Evolutionary conservation across 1,284 basidiomycete genomes (phyloP), one percentile per base, ranked within the genome.

Genomic region (Cutaneotrichosporon daszewskae): DNA sequence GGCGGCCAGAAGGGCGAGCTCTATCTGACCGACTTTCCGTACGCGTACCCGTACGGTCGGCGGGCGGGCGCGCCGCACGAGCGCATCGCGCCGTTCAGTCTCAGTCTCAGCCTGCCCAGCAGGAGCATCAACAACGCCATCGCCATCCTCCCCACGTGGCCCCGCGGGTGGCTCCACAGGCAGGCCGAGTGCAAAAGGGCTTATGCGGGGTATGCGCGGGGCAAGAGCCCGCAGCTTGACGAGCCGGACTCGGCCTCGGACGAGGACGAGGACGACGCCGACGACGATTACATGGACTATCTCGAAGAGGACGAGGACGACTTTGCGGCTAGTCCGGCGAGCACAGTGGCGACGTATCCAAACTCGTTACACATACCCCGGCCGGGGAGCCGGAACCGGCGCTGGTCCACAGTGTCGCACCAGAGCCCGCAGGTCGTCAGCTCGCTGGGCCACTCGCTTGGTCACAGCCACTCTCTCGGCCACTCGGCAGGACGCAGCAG

Each of bases 1-100:
- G 69, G 69, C 9, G 69, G 69, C 2, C 68, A 70, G 44, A 62
- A 68, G 44, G 69, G 67, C 32, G 67, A 72, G 49, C 45, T 72
- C 7, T 62, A 64, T 45, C 49, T 72, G 10, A 55, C 57, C 19
- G 53, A 60, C 33, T 51, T 66, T 4, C 64, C 62, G 3, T 29
- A 25, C 18, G n/a, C n/a, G n/a, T n/a, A n/a, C n/a, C n/a, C n/a
- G n/a, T n/a, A n/a, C n/a, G n/a, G n/a, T n/a, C n/a, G n/a, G n/a
- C n/a, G n/a, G n/a, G n/a, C n/a, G n/a, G n/a, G n/a, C n/a, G 27
- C 20, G 26, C 27, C 18, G 23, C 25, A 20, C 17, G 41, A 48
- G 6, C 52, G 49, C 10, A 42, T 58, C n/a, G 49, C 50, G 28
- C 59, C 60, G 7, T 64, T 63, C 41, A 37, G 34, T 0, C 49